These are phyloP conservation scores for Citrus cavaleriei DNA, from an alignment of 345 rosid species.

Conservation along the genomic window DNA sequence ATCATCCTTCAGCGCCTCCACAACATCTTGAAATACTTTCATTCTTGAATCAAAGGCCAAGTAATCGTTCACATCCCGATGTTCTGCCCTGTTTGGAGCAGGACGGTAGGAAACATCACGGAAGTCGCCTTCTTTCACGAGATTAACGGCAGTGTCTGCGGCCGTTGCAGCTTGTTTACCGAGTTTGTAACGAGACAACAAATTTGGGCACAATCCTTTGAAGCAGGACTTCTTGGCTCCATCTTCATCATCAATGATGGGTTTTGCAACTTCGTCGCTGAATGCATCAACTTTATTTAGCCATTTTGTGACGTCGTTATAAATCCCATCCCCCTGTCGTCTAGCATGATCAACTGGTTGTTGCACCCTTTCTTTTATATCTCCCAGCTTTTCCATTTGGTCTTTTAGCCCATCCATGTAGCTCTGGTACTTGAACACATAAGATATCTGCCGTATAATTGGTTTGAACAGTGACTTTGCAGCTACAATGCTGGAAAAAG, in stretches of 20 bases:
- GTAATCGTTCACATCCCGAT: fast-evolving
- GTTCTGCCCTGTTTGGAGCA: not conserved
- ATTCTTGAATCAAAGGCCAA: not conserved
- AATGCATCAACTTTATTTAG: not conserved
- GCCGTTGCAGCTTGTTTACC: not conserved
- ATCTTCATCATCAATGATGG: not conserved
- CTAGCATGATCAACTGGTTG: not conserved
- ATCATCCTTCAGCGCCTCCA: too few species aligned
- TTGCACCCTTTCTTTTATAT: not conserved
- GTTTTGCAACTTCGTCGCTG: not conserved
- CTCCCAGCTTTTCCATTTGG: not conserved
- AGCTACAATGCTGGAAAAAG: not conserved
- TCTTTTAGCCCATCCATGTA: not conserved
- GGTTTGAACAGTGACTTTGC: not conserved
- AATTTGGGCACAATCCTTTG: not conserved
- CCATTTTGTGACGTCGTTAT: not conserved
- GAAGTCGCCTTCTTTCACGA: not conserved
- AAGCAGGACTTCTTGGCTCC: not conserved
- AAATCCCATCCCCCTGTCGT: not conserved
- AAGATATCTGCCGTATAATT: not conserved
- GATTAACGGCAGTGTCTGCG: not conserved
- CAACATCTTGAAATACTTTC: too few species aligned
- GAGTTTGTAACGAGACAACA: not conserved
- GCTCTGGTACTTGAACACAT: not conserved
- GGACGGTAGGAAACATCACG: too few species aligned